Conservation (phyloP, 2,329 filamentous ascomycete species). For the Rasamsonia emersonii region DNA sequence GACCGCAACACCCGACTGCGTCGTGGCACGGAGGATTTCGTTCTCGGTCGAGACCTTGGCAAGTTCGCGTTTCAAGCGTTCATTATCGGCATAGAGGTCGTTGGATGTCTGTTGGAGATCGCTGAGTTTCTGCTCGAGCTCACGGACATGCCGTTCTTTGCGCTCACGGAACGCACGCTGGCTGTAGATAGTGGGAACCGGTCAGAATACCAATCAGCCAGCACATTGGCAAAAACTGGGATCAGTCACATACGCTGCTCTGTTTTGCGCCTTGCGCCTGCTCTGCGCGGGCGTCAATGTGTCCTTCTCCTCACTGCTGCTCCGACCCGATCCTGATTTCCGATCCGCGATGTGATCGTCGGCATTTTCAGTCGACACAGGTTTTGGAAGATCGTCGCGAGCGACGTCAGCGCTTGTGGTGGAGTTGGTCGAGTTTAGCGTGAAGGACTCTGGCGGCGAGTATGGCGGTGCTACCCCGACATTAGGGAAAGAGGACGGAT, state of each 20-base stretch:
- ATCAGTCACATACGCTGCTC: conserved; percentile 54
- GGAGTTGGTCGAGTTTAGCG: conserved; percentile 25
- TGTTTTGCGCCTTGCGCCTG: conserved; percentile 62
- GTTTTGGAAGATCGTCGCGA: conserved; percentile 13
- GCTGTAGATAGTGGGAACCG: conserved; percentile 42
- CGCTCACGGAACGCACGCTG: conserved; percentile 94
- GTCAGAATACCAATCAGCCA: background rate
- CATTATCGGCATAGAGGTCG: conserved; percentile 70
- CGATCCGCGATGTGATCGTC: conserved; percentile 18
- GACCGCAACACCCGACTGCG: conserved; percentile 25
- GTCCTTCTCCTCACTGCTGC: conserved; percentile 49
- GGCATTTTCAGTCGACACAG: conserved; percentile 21
- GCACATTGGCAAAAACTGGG: background rate
- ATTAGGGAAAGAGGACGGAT: too few species aligned
- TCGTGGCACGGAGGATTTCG: conserved; percentile 79
- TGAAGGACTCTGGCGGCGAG: conserved; percentile 27
- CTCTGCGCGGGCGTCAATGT: conserved; percentile 45
- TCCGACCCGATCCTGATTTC: conserved; percentile 27
- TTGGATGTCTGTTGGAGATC: conserved; percentile 66
- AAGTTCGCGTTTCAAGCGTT: conserved; percentile 73
- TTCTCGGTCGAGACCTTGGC: conserved; percentile 84
- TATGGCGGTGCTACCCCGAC: conserved; percentile 25
- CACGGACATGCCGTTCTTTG: conserved; percentile 89
- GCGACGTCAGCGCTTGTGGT: conserved; percentile 20
- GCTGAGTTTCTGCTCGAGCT: conserved; percentile 79